Evolutionary conservation across 495 filamentous ascomycete genomes (phyloP).

Genomic region (Symbiotaphrina buchneri): DNA sequence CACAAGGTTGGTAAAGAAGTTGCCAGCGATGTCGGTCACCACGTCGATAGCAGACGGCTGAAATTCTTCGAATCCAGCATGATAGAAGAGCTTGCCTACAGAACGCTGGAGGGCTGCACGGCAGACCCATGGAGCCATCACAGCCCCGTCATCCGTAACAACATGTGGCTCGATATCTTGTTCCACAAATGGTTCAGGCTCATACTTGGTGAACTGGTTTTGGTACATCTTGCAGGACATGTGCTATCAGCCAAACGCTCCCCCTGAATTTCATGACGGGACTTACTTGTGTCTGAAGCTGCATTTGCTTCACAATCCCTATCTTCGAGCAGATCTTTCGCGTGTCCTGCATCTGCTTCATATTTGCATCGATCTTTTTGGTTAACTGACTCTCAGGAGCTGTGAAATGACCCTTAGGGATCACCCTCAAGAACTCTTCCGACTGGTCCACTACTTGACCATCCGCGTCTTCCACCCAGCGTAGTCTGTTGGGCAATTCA

Average conservation of each 20-base stretch:
- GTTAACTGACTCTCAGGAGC: conserved; percentile 57
- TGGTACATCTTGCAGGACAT: conserved; percentile 50
- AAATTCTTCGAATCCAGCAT: conserved; percentile 92
- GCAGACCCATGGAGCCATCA: conserved; percentile 61
- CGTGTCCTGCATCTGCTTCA: conserved; percentile 91
- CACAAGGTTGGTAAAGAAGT: conserved; percentile 72
- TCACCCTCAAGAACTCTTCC: conserved; percentile 56
- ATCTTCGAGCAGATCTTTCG: conserved; percentile 91
- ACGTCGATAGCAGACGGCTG: conserved; percentile 85
- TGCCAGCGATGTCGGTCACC: conserved; percentile 71
- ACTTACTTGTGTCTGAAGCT: conserved; percentile 79
- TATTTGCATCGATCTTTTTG: conserved; percentile 70
- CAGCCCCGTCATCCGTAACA: conserved; percentile 64
- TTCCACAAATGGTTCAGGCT: conserved; percentile 78
- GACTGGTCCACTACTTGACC: conserved; percentile 68
- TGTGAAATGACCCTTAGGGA: conserved; percentile 51
- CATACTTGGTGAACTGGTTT: conserved; percentile 95
- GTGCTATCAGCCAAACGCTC: conserved; percentile 5
- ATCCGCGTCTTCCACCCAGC: conserved; percentile 72
- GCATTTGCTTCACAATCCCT: conserved; percentile 97
- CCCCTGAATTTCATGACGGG: background rate
- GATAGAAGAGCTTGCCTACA: conserved; percentile 85
- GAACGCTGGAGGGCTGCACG: conserved; percentile 71
- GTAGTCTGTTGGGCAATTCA: conserved; percentile 48
- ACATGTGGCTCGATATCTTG: conserved; percentile 67